A percentile compares a stretch with the other conserved stretches of the same genome.
These are phyloP conservation scores for Aurinia saxatilis DNA, from an alignment of 345 rosid species.

Conservation along the genomic window DNA sequence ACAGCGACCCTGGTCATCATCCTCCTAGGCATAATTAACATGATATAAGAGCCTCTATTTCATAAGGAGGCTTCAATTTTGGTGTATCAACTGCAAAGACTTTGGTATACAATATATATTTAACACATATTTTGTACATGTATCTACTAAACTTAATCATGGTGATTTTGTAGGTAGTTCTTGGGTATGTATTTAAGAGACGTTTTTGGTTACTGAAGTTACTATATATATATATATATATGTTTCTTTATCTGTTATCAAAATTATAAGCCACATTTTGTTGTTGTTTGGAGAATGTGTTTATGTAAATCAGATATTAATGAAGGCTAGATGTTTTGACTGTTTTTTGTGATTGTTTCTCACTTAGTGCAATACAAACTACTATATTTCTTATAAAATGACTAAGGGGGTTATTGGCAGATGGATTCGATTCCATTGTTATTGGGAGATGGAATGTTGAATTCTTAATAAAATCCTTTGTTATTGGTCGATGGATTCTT, in stretches of 20 bases:
- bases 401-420: too few species aligned
- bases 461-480: too few species aligned
- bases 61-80: constrained; percentile 18
- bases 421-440: too few species aligned
- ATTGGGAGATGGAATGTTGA: too few species aligned
- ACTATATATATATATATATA: neutral
- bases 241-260: neutral
- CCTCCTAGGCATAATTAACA: constrained; percentile 30
- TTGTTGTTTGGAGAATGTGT: neutral
- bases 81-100: neutral
- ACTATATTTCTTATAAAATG: too few species aligned
- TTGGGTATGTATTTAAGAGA: constrained; percentile 11
- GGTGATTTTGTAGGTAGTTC: neutral
- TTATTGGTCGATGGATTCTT: too few species aligned
- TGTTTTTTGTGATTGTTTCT: too few species aligned
- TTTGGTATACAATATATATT: neutral
- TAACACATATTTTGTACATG: neutral
- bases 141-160: constrained; percentile 6
- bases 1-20: constrained; percentile 26
- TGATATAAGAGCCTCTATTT: neutral
- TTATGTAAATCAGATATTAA: neutral
- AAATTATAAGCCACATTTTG: neutral
- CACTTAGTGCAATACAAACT: too few species aligned
- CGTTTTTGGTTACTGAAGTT: neutral
- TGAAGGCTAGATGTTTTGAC: neutral